Evolutionary conservation across 441 rosid genomes (phyloP), one percentile per base, ranked within the genome.

Genomic region (Capsella rubella): DNA sequence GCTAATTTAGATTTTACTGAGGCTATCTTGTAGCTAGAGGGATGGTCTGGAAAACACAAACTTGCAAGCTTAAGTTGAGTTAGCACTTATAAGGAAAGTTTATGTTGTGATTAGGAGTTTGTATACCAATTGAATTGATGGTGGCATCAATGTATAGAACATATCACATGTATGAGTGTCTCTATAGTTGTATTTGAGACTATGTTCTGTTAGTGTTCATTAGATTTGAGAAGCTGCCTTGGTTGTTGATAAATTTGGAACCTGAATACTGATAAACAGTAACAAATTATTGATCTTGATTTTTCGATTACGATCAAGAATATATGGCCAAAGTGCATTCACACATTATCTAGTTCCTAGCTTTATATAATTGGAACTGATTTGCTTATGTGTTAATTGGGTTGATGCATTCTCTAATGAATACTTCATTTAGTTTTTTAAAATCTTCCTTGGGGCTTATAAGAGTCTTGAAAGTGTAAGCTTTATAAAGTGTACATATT

Each of bases 271-370:
- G 5, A 16, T 47, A 11, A 31, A 10, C 29, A 5, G 15, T 5
- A 58, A 12, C 63, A 35, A 11, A 64, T 18, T 49, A 8, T 34
- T 65, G 59, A 51, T 67, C 43, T 67, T 40, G 53, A 42, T 13
- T 54, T 54, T 43, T 67, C 3, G 7, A 53, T 28, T 15, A 40
- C 47, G 21, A 59, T 59, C 32, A 37, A 39, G 47, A 59, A 59
- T 9, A 6, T 7, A 15, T 56, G 9, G 15, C 43, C 62, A 34
- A 18, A 37, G 3, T 54, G 16, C 59, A 54, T 29, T 21, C 14
- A 56, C 27, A 15, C 43, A 9, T 57, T 21, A 34, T 15, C 8
- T 15, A 32, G 60, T 12, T 55, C 25, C 8, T 55, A 32, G 5
- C 40, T 34, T 34, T 15, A 16, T 57, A 6, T 8, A 31, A n/a